These are phyloP conservation scores for Globisporangium cylindrosporum DNA, from an alignment of 352 stramenopile genomes.

Conservation along the genomic window DNA sequence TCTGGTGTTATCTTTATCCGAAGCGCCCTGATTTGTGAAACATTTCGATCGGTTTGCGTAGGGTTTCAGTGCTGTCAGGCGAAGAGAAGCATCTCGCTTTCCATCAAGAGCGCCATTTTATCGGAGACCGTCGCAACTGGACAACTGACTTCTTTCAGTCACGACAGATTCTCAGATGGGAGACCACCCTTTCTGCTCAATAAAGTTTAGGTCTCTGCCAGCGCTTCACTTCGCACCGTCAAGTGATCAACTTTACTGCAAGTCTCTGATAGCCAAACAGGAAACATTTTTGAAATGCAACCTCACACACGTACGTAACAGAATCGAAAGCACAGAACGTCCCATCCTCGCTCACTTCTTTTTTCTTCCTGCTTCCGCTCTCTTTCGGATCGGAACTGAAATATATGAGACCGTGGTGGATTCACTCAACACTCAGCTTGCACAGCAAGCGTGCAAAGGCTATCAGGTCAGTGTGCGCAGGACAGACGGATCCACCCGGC, in stretches of 20 bases:
- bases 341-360: conserved; percentile 1
- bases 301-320: background rate
- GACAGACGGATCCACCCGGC: background rate
- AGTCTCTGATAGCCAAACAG: background rate
- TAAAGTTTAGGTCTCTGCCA: background rate
- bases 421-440: background rate
- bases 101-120: background rate
- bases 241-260: background rate
- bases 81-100: background rate
- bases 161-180: background rate
- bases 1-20: background rate
- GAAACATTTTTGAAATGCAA: background rate
- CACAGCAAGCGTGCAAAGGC: background rate
- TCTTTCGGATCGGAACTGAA: background rate
- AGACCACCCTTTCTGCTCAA: background rate
- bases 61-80: background rate
- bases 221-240: background rate
- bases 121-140: background rate
- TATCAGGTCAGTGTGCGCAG: background rate
- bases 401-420: conserved; percentile 4
- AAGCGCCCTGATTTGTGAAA: background rate
- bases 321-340: background rate
- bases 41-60: background rate
- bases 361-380: background rate
- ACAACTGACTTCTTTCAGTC: background rate